Evolutionary conservation across 2,329 filamentous ascomycete species (phyloP).

Genomic region (Waltergamsia citrina): DNA sequence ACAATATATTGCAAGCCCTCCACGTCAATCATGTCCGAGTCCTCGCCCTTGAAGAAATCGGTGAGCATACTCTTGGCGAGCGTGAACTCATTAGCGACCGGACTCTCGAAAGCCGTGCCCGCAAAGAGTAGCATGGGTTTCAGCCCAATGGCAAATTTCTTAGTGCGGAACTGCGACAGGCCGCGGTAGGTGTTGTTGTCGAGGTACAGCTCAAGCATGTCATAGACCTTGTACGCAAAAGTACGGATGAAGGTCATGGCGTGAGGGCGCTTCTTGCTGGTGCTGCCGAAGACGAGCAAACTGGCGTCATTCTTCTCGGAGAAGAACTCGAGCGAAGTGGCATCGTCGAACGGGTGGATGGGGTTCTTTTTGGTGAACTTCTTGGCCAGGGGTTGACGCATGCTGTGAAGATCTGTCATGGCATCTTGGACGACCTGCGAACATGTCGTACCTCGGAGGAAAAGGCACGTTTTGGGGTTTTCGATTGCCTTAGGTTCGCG

Average conservation of each 20-base stretch:
- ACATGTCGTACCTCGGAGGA: conserved; percentile 80
- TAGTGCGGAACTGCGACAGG: conserved; percentile 66
- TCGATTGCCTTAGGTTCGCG: conserved; percentile 82
- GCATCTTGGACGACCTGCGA: conserved; percentile 77
- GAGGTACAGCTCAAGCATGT: conserved; percentile 88
- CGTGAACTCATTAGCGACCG: conserved; percentile 69
- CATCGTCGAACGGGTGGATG: conserved; percentile 89
- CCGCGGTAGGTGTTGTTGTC: conserved; percentile 63
- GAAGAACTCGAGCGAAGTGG: conserved; percentile 86
- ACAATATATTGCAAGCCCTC: conserved; percentile 91
- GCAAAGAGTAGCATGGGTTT: conserved; percentile 90
- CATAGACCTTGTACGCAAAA: conserved; percentile 79
- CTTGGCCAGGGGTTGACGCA: conserved; percentile 77
- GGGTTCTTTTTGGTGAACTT: conserved; percentile 97
- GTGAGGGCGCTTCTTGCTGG: conserved; percentile 93
- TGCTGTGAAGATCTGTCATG: conserved; percentile 71
- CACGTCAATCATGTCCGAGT: conserved; percentile 77
- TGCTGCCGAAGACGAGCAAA: conserved; percentile 73
- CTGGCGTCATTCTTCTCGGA: conserved; percentile 91
- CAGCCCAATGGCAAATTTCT: conserved; percentile 69
- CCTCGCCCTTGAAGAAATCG: conserved; percentile 79
- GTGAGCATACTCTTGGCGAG: conserved; percentile 79
- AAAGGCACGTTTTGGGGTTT: conserved; percentile 82
- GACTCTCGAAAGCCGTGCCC: conserved; percentile 78
- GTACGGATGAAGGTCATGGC: conserved; percentile 73